Conservation (phyloP, 2,329 filamentous ascomycete genomes). For the Penicillium sp. region DNA sequence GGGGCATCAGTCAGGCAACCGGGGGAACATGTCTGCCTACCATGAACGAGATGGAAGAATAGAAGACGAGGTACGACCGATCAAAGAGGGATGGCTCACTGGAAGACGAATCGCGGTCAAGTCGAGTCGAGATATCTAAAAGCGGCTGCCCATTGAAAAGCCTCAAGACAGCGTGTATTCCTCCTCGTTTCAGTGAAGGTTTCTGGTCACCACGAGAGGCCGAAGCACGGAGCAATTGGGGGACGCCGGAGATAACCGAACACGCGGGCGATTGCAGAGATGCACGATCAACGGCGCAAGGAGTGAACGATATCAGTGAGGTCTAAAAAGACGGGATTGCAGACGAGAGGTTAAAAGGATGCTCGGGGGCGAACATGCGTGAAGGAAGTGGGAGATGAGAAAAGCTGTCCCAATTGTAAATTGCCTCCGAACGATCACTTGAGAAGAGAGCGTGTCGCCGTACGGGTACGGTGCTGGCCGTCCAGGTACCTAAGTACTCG, state of each 20-base stretch:
- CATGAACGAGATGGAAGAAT: not conserved
- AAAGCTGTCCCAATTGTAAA: constrained; percentile 8
- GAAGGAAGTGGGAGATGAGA: constrained; percentile 1
- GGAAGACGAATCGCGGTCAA: not conserved
- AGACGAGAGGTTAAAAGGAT: constrained; percentile 1
- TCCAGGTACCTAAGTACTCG: constrained; percentile 15
- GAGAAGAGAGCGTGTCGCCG: not conserved
- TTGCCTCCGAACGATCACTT: constrained; percentile 14
- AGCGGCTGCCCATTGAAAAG: constrained; percentile 13
- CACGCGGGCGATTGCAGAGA: constrained; percentile 24
- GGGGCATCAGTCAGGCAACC: constrained; percentile 14
- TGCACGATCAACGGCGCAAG: constrained; percentile 3
- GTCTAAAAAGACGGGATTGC: not conserved
- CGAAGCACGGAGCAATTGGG: constrained; percentile 16
- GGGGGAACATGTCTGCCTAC: not conserved
- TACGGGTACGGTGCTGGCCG: not conserved
- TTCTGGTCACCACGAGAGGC: constrained; percentile 1
- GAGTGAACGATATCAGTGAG: constrained; percentile 1
- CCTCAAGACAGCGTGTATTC: not conserved
- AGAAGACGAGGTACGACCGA: not conserved
- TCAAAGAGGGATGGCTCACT: not conserved
- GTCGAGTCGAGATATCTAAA: constrained; percentile 4
- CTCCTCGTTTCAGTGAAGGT: constrained; percentile 2
- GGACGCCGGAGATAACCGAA: constrained; percentile 28
- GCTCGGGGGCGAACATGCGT: constrained; percentile 1